Evolutionary conservation across 139 green algal species (phyloP), one percentile per base, ranked within the genome.

Genomic region (Trebouxia sp.): DNA sequence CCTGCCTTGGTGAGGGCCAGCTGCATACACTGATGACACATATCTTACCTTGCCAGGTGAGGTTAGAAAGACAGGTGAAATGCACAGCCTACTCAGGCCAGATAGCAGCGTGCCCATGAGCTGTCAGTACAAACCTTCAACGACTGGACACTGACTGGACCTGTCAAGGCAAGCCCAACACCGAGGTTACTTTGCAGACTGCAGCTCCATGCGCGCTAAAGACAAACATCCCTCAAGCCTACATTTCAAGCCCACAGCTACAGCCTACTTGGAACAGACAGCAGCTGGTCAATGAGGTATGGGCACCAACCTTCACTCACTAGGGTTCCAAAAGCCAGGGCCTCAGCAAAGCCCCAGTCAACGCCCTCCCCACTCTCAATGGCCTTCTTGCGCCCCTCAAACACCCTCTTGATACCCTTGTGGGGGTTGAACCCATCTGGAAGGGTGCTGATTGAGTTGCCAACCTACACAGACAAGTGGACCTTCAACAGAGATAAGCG

Each of bases 341-440:
- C 94, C 89, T 99, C 96, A 1, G 94, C 96, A 79, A 93, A 94
- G 28, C 85, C 96, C 95, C 96, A 99, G 88, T 98, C 96, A 4
- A 98, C 80, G 55, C 86, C 87, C 78, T 94, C 82, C 15, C 84
- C 90, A 1, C 74, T 87, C 65, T 95, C 90, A 11, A 98, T 91
- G 88, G 95, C 95, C 65, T 92, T 76, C 14, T 86, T 83, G 30
- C 96, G 88, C 38, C 83, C 72, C 41, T 98, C 91, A 80, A 98
- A 98, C 55, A 98, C 89, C 78, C 96, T 92, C 85, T 94, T 95
- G 76, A 98, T 94, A 81, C 87, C 85, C n/a, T 88, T 83, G 90
- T 99, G 95, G 17, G 91, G 79, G 5, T 82, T 93, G 83, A 99
- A 97, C 62, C 81, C 81, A 45, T 93, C 87, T 0, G 96, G 96